Conservation (phyloP, 495 filamentous ascomycete species). For the Aspergillus cavernicola region DNA sequence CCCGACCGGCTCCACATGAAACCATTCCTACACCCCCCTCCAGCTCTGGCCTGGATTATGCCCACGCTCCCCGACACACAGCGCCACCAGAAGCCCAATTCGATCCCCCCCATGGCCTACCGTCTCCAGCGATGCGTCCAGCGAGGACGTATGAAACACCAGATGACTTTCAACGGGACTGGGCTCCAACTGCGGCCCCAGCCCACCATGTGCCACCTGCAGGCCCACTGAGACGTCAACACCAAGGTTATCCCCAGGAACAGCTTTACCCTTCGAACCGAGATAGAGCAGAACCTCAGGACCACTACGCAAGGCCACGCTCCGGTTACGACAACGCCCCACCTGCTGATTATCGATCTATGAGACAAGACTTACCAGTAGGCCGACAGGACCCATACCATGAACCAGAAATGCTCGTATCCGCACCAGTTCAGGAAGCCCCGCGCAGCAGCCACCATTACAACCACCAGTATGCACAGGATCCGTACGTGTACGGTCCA, state of each 20-base stretch:
- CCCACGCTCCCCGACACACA: conserved; percentile 20
- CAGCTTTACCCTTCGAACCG: conserved; percentile 15
- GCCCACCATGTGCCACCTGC: not conserved
- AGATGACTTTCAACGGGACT: conserved; percentile 30
- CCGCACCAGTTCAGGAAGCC: conserved; percentile 10
- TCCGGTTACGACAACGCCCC: conserved; percentile 28
- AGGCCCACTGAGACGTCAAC: conserved; percentile 14
- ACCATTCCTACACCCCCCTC: conserved; percentile 22
- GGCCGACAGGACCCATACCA: conserved; percentile 13
- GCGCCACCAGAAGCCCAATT: conserved; percentile 19
- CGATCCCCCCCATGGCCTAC: conserved; percentile 21
- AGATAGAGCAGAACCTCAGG: conserved; percentile 14
- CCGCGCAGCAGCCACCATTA: conserved; percentile 13
- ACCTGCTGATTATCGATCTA: conserved; percentile 25
- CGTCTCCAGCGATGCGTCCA: conserved; percentile 18
- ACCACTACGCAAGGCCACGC: conserved; percentile 24
- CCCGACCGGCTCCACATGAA: conserved; percentile 25
- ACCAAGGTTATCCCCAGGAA: conserved; percentile 19
- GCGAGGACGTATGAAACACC: conserved; percentile 28
- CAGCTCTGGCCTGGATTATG: conserved; percentile 14
- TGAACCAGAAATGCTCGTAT: conserved; percentile 14
- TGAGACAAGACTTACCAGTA: conserved; percentile 20
- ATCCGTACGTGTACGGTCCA: conserved; percentile 9
- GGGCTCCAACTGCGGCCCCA: conserved; percentile 20
- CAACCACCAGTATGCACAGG: conserved; percentile 12